Evolutionary conservation across 2,329 filamentous ascomycete genomes (phyloP), one percentile per base, ranked within the genome.

Genomic region (Macrophomina pseudophaseolina): DNA sequence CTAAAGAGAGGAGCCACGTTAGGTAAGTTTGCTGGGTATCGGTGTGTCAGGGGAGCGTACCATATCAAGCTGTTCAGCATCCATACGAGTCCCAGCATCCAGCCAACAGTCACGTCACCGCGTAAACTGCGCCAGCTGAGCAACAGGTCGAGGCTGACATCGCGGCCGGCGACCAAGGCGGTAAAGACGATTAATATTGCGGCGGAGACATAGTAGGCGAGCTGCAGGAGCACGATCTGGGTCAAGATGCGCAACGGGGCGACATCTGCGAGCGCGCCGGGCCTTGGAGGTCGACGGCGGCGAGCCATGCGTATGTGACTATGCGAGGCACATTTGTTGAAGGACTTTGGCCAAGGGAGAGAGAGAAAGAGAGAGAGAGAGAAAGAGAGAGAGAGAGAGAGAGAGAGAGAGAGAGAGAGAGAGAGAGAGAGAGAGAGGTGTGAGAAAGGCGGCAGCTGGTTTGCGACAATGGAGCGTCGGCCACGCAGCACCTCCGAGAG

Each of bases 71-170:
- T 86, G 74, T 89, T 89, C 74, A 90, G 77, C 74, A 91, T 80
- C 88, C 89, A 91, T 48, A 90, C 87, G 66, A 90, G 76, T 0
- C 87, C 88, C 67, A 91, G 73, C 73, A 88, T 90, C 89, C 89
- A 91, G 68, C 89, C 89, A 16, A 88, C 83, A 0, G 89, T 90
- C 3, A 88, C 90, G 76, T 91, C 89, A 8, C 88, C 88, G 64
- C 89, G 79, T 65, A 91, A 70, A 59, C 82, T 85, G 67, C 84
- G 81, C 89, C 89, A 91, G 74, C 84, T 85, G 54, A 91, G 81
- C 3, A 91, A 77, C 53, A 90, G 74, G 68, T 87, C 86, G 1
- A 86, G 74, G 44, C 80, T 84, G 68, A 90, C 86, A 18, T 83
- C 80, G 62, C 84, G 83, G 18, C 89, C 89, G 9, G 88, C 87